Evolutionary conservation across 1,139 yeast species (phyloP).

Genomic region (Sugiyamaella novakii): DNA sequence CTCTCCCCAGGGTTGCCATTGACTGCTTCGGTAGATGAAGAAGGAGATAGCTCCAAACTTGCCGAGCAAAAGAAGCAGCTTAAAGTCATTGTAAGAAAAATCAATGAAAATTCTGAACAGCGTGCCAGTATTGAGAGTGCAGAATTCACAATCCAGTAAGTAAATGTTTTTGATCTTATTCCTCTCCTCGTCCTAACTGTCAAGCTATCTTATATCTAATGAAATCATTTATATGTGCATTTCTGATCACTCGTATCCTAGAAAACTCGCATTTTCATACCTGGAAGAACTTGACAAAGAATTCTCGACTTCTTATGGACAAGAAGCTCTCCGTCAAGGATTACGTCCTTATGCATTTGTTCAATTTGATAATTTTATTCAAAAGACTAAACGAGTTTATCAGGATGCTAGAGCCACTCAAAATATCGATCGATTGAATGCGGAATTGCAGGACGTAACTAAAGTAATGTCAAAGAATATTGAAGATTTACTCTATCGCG

Average conservation of each 20-base stretch:
- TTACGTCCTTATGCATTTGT: slow-evolving; percentile 90
- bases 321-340: slow-evolving; percentile 61
- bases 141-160: slow-evolving; percentile 63
- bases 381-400: slow-evolving; percentile 83
- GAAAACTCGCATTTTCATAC: slow-evolving; percentile 87
- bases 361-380: slow-evolving; percentile 78
- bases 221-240: slow-evolving; percentile 75
- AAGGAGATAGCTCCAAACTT: slow-evolving; percentile 51
- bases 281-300: slow-evolving; percentile 80
- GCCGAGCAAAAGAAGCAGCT: slow-evolving; percentile 82
- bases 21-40: slow-evolving; percentile 92
- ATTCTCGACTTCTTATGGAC: slow-evolving; percentile 76
- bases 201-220: slow-evolving; percentile 59
- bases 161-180: slow-evolving; percentile 15
- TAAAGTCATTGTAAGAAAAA: slow-evolving; percentile 72
- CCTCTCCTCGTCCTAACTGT: not conserved
- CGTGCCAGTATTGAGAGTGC: slow-evolving; percentile 87
- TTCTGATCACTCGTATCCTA: slow-evolving; percentile 76
- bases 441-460: slow-evolving; percentile 89
- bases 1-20: slow-evolving; percentile 79
- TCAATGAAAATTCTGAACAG: slow-evolving; percentile 79
- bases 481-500: slow-evolving; percentile 90
- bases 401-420: slow-evolving; percentile 90
- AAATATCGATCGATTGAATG: slow-evolving; percentile 80
- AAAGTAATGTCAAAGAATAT: slow-evolving; percentile 95